Percentiles rank a stretch among this genome's conserved stretches.
Conservation (phyloP, 495 filamentous ascomycete species). For the Baudoinia panamericana region DNA sequence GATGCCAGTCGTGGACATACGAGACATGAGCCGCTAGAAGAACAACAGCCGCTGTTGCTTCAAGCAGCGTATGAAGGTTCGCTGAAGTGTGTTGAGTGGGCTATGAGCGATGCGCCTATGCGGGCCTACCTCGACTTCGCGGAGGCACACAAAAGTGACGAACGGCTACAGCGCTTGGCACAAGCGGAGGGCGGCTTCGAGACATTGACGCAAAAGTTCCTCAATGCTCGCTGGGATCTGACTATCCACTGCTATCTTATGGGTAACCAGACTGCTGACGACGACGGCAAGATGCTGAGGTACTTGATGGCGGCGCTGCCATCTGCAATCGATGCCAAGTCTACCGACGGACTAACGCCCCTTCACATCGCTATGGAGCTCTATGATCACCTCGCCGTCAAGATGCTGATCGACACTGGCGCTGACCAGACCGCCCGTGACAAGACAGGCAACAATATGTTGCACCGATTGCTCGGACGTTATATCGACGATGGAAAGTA, state of each 20-base stretch:
- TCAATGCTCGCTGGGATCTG: constrained; percentile 29
- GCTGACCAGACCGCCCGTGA: constrained; percentile 46
- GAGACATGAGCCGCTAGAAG: not conserved
- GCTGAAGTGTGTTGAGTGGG: constrained; percentile 54
- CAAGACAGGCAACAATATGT: constrained; percentile 39
- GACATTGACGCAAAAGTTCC: constrained; percentile 35
- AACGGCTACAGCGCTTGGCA: constrained; percentile 41
- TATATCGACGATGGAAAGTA: not conserved
- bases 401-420: constrained; percentile 46
- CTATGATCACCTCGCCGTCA: constrained; percentile 40
- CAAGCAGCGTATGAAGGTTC: constrained; percentile 42
- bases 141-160: constrained; percentile 42
- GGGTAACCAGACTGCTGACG: constrained; percentile 26
- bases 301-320: constrained; percentile 48
- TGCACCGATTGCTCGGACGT: constrained; percentile 40
- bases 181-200: constrained; percentile 45
- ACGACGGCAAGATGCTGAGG: constrained; percentile 42
- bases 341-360: constrained; percentile 43
- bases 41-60: constrained; percentile 41
- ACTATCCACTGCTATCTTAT: constrained; percentile 54
- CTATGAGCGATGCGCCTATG: constrained; percentile 49
- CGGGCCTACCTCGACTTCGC: constrained; percentile 51
- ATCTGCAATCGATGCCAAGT: constrained; percentile 43
- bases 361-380: constrained; percentile 44
- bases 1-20: constrained; percentile 35